Evolutionary conservation across 768 basidiomycete species (phyloP), one percentile per base, ranked within the genome.

Genomic region (Rhodotorula diobovata): DNA sequence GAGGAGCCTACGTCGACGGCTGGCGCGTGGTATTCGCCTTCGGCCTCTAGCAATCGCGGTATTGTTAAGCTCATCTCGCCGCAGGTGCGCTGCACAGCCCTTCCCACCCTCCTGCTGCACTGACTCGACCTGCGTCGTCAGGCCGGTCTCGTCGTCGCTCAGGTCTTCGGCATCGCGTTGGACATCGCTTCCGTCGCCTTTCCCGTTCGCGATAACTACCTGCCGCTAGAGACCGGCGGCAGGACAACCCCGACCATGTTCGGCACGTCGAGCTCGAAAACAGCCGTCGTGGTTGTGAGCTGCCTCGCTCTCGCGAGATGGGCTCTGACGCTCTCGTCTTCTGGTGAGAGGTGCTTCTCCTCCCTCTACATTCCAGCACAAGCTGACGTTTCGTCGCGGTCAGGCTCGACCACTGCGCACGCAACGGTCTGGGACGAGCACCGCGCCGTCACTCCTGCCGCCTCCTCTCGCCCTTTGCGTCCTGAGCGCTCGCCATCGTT

Each of bases 131-230:
- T 4, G 21, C 3, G 10, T 30, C 3, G 3, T 23, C 54, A 72
- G 71, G 1, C n/a, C 2, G 39, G n/a, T 25, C 39, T 72, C 35
- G 1, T 61, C 12, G 1, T 48, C 11, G 37, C 55, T 0, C 68
- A 69, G 28, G 3, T 32, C 4, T 20, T 69, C 32, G 50, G 63
- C 34, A n/a, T 66, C 28, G 14, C 62, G 1, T 45, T 67, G 30
- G 68, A 62, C 56, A 56, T 73, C 61, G 25, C 60, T 23, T 46
- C 72, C 12, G 21, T 56, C 43, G 56, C 64, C 5, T 25, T 68
- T 8, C 67, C 71, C 10, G 21, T 66, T 4, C 16, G 34, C 4
- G 12, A 37, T 4, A 45, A 55, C 53, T 72, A 68, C 48, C 4
- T n/a, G 8, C 39, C 18, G 1, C 35, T 66, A 41, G 68, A 28